Evolutionary conservation across 257 asterid species (phyloP).

Genomic region (Dorcoceras hygrometricum): DNA sequence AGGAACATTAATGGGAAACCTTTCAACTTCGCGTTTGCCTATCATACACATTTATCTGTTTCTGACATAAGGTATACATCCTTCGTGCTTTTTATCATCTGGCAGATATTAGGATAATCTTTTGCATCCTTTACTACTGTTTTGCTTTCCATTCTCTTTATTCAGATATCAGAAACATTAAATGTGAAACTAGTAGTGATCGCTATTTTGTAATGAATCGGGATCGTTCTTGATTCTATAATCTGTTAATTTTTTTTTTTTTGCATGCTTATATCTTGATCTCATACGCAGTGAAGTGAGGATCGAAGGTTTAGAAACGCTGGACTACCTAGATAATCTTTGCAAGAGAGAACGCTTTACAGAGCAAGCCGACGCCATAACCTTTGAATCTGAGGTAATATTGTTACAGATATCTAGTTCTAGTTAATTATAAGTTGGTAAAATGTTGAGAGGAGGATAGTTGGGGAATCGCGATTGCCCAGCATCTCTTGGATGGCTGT

Average conservation of each 20-base stretch:
- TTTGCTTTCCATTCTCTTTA: background rate
- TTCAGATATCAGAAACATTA: too few species aligned
- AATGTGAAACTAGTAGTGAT: background rate
- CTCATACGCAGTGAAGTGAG: conserved; percentile 70
- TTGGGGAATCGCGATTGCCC: too few species aligned
- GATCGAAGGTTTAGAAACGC: conserved; percentile 89
- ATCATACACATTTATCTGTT: conserved; percentile 76
- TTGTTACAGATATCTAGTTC: conserved; percentile 6
- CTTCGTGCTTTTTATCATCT: background rate
- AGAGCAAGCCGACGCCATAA: conserved; percentile 92
- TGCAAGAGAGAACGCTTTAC: conserved; percentile 71
- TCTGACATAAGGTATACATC: conserved; percentile 81
- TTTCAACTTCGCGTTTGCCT: conserved; percentile 85
- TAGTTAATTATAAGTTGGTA: too few species aligned
- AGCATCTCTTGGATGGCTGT: too few species aligned
- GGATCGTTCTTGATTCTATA: background rate
- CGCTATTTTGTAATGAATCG: background rate
- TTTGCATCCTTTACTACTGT: background rate
- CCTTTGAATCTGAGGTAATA: conserved; percentile 89
- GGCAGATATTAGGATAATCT: background rate
- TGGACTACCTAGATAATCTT: conserved; percentile 88
- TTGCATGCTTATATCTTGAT: background rate
- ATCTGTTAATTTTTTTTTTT: background rate
- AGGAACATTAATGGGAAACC: conserved; percentile 85
- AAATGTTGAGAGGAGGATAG: too few species aligned